A percentile compares a stretch with the other conserved stretches of the same genome.
Conservation (phyloP, 352 stramenopile genomes). For the Pythium coloratum region DNA sequence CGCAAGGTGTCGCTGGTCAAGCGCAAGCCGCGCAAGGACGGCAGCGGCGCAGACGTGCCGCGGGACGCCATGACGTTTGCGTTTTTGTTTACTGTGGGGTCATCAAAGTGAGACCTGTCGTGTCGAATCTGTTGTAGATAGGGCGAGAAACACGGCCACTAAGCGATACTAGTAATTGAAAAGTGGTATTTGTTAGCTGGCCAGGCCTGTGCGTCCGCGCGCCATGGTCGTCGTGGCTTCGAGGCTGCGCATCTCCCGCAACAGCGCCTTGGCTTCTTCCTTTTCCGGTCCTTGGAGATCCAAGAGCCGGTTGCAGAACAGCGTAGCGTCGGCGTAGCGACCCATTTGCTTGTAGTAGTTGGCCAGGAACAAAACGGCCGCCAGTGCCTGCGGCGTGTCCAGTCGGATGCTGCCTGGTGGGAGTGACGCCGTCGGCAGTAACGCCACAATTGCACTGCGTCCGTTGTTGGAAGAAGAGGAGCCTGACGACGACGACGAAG, state of each 20-base stretch:
- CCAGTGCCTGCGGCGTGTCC: constrained; percentile 63
- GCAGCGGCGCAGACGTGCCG: background rate
- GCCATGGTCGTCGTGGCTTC: constrained; percentile 31
- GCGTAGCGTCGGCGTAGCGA: constrained; percentile 45
- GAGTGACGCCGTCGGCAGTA: constrained; percentile 18
- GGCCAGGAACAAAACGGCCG: constrained; percentile 71
- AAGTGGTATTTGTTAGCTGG: too few relatives aligned
- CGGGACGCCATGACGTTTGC: constrained; percentile 30
- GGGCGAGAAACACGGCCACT: too few relatives aligned
- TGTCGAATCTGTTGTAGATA: too few relatives aligned
- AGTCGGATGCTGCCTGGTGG: constrained; percentile 39
- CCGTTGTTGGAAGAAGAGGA: constrained; percentile 1
- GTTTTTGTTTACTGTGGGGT: constrained; percentile 32
- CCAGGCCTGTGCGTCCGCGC: background rate
- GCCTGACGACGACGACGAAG: background rate
- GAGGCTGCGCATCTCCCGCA: constrained; percentile 77
- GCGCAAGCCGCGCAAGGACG: constrained; percentile 29
- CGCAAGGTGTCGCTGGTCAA: constrained; percentile 35
- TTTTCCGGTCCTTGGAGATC: constrained; percentile 80
- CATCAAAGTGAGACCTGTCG: background rate
- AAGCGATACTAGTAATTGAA: too few relatives aligned
- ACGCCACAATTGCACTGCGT: constrained; percentile 9
- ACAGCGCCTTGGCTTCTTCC: constrained; percentile 78
- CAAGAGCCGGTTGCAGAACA: constrained; percentile 78
- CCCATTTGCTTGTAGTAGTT: constrained; percentile 84